Conservation (phyloP, 1,139 yeast species). For the Blastobotrys raffinosifermentans region DNA sequence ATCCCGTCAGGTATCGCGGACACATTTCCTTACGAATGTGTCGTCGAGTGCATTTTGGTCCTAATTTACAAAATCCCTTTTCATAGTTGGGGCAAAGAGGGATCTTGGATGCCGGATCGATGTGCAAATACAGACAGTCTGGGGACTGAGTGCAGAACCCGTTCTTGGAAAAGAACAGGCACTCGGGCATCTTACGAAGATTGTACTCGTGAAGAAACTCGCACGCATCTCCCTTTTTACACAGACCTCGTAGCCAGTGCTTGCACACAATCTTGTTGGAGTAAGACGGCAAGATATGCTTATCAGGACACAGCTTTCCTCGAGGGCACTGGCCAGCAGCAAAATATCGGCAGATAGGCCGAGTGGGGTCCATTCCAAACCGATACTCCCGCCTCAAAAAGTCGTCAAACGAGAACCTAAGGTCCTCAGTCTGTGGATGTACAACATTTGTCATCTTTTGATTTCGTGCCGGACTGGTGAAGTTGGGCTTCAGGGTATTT, state of each 20-base stretch:
- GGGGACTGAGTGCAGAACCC: constrained; percentile 94
- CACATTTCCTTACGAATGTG: constrained; percentile 77
- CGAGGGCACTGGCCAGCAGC: constrained; percentile 76
- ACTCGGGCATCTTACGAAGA: constrained; percentile 93
- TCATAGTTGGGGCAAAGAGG: constrained; percentile 84
- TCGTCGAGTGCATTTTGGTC: constrained; percentile 78
- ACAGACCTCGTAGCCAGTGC: constrained; percentile 96
- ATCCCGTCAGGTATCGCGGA: constrained; percentile 81
- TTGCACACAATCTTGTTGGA: constrained; percentile 88
- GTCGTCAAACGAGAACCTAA: constrained; percentile 74
- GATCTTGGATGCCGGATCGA: constrained; percentile 81
- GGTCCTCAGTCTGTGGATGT: constrained; percentile 34
- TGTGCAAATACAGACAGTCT: constrained; percentile 88
- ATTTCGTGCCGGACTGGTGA: background rate
- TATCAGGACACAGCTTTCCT: constrained; percentile 79
- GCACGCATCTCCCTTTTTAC: constrained; percentile 95
- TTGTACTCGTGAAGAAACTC: constrained; percentile 96
- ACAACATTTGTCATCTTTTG: constrained; percentile 10
- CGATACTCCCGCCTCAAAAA: constrained; percentile 74
- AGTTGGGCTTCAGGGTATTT: background rate
- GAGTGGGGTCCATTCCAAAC: constrained; percentile 80
- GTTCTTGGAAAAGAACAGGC: constrained; percentile 78
- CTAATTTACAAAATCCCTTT: constrained; percentile 88
- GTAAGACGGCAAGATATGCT: constrained; percentile 79
- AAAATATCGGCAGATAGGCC: constrained; percentile 82